phyloP scores from a whole-genome alignment of 176 grass and related monocot genomes.

The Chrysopogon serrulatus region DNA sequence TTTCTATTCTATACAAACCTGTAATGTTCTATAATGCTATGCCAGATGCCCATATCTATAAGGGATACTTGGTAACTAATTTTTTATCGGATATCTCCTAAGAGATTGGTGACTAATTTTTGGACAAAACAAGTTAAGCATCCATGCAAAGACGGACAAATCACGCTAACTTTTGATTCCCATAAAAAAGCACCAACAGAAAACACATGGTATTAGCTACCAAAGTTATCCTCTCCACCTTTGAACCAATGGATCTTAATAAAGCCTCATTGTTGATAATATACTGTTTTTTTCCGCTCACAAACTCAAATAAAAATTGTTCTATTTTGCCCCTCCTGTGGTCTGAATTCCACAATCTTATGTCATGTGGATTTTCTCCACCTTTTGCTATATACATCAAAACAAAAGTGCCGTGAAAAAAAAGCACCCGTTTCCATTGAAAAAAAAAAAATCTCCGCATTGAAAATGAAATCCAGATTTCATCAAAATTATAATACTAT shows the following conservation, averaged over 20 bases:
- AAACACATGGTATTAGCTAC: neutral
- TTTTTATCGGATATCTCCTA: too few species aligned
- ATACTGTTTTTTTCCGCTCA: neutral
- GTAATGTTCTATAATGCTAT: neutral
- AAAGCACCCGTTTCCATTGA: neutral
- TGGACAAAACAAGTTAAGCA: neutral
- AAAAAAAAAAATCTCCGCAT: neutral
- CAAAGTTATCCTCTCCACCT: neutral
- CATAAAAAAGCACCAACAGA: neutral
- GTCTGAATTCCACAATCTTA: neutral
- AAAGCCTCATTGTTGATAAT: neutral
- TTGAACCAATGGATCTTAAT: neutral
- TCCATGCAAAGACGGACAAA: neutral
- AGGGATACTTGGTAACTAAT: too few species aligned
- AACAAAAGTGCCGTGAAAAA: neutral
- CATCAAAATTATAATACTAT: neutral
- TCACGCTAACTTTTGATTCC: neutral
- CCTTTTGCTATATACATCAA: neutral
- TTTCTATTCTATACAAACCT: neutral
- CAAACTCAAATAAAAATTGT: neutral
- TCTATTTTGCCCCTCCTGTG: neutral
- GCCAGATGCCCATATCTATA: neutral
- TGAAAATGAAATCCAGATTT: neutral
- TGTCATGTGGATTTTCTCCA: neutral
- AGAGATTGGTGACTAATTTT: neutral